These are phyloP conservation scores for Paraglomus brasilianum DNA, from an alignment of 192 early-diverging fungal species.

Conservation along the genomic window DNA sequence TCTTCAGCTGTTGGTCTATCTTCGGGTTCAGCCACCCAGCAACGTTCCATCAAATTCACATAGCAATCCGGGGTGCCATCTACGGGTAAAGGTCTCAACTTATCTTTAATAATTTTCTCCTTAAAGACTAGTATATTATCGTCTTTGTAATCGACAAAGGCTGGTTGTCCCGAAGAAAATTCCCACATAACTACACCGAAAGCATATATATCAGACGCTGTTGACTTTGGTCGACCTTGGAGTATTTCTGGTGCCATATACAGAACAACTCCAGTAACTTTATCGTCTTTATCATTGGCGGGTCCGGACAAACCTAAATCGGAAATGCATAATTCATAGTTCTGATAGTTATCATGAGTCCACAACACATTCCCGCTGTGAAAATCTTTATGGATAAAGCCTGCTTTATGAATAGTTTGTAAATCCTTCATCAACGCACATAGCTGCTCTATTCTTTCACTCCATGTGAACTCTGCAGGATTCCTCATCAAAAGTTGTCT, in stretches of 20 bases:
- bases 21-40: slow-evolving; percentile 7
- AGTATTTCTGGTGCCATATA: slow-evolving; percentile 40
- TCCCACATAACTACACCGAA: slow-evolving; percentile 45
- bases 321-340: slow-evolving; percentile 26
- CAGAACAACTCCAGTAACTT: slow-evolving; percentile 36
- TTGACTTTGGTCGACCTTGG: slow-evolving; percentile 31
- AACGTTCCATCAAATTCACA: slow-evolving; percentile 1
- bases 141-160: slow-evolving; percentile 5
- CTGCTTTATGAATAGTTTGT: slow-evolving; percentile 42
- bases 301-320: slow-evolving; percentile 45
- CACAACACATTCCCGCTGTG: slow-evolving; percentile 46
- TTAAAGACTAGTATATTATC: too few relatives aligned
- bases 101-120: too few relatives aligned
- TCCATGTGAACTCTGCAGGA: too few relatives aligned
- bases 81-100: too few relatives aligned
- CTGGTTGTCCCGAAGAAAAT: slow-evolving; percentile 37
- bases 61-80: slow-evolving; percentile 2
- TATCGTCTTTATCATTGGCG: slow-evolving; percentile 36
- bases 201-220: slow-evolving; percentile 39
- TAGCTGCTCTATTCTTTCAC: too few relatives aligned
- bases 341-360: slow-evolving; percentile 2
- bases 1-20: background rate
- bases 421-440: slow-evolving; percentile 33
- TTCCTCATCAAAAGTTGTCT: too few relatives aligned
- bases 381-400: slow-evolving; percentile 45